Conservation (phyloP, 352 stramenopile species). For the Phytophthora citrophthora region DNA sequence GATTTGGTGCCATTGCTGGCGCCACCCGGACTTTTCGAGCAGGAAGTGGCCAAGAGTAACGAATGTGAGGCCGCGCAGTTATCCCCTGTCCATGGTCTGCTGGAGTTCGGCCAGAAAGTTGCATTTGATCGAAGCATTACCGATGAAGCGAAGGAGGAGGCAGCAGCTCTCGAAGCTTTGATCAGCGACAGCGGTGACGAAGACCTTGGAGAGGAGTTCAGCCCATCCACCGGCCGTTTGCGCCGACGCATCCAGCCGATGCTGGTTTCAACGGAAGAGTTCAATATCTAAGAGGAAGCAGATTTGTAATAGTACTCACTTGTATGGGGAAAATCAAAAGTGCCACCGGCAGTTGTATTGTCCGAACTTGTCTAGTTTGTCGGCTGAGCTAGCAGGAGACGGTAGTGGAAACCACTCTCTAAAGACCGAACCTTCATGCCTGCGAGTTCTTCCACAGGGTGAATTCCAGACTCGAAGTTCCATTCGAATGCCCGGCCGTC, state of each 20-base stretch:
- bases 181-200: conserved; percentile 30
- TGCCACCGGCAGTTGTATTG: conserved; percentile 25
- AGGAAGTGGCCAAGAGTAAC: conserved; percentile 29
- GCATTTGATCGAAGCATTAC: conserved; percentile 49
- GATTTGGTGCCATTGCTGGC: conserved; percentile 30
- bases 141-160: conserved; percentile 22
- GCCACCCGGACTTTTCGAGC: conserved; percentile 31
- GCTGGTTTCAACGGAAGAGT: conserved; percentile 61
- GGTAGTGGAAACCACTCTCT: conserved; percentile 82
- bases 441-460: conserved; percentile 45
- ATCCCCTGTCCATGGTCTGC: conserved; percentile 35
- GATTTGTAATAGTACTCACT: conserved; percentile 37
- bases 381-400: conserved; percentile 58
- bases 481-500: conserved; percentile 80
- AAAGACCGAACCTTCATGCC: conserved; percentile 54
- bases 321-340: conserved; percentile 31
- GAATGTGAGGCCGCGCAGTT: conserved; percentile 30
- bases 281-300: conserved; percentile 53
- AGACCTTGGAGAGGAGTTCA: conserved; percentile 32
- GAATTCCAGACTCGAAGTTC: conserved; percentile 67
- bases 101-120: conserved; percentile 51
- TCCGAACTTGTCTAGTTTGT: conserved; percentile 26
- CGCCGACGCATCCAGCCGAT: conserved; percentile 61
- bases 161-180: conserved; percentile 22
- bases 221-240: conserved; percentile 36